Percentiles rank a stretch among this genome's conserved stretches.
phyloP scores from a whole-genome alignment of 805 yeast genomes.

The Dipodascus albidus region DNA sequence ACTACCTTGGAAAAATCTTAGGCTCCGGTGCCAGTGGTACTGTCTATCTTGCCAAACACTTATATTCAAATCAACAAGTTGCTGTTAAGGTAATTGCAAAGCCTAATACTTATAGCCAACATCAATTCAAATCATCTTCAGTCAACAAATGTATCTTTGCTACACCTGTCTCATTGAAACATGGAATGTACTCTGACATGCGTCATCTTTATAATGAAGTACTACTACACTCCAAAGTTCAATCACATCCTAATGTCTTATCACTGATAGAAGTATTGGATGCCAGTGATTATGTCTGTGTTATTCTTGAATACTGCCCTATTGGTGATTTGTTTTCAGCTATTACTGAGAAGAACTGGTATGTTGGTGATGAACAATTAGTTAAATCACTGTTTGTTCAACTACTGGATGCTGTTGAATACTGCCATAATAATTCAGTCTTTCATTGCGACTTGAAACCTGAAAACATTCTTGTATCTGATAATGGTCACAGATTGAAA shows the following conservation, averaged over 20 bases:
- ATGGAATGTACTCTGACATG: neutral
- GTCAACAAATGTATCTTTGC: conserved; percentile 4
- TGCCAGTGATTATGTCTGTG: conserved; percentile 38
- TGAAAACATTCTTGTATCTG: conserved; percentile 66
- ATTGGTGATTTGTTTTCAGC: conserved; percentile 63
- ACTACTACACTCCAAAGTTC: conserved; percentile 60
- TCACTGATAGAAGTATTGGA: conserved; percentile 65
- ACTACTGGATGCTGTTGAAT: conserved; percentile 58
- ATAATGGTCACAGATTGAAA: conserved; percentile 36
- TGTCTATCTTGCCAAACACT: conserved; percentile 58
- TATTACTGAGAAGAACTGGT: conserved; percentile 51
- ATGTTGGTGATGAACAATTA: conserved; percentile 32
- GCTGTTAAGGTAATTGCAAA: conserved; percentile 51
- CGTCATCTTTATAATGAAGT: conserved; percentile 35
- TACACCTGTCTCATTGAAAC: conserved; percentile 12
- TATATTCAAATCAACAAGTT: conserved; percentile 35
- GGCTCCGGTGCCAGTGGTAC: conserved; percentile 86
- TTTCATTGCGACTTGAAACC: conserved; percentile 95
- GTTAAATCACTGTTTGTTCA: conserved; percentile 54
- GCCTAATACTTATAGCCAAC: neutral
- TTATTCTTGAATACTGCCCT: conserved; percentile 74
- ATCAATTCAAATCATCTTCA: neutral
- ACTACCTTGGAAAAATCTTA: conserved; percentile 20
- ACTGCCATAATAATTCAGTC: conserved; percentile 72
- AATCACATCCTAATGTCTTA: conserved; percentile 63